Conservation (phyloP, 192 early-diverging fungal species). For the Pilaira anomala region DNA sequence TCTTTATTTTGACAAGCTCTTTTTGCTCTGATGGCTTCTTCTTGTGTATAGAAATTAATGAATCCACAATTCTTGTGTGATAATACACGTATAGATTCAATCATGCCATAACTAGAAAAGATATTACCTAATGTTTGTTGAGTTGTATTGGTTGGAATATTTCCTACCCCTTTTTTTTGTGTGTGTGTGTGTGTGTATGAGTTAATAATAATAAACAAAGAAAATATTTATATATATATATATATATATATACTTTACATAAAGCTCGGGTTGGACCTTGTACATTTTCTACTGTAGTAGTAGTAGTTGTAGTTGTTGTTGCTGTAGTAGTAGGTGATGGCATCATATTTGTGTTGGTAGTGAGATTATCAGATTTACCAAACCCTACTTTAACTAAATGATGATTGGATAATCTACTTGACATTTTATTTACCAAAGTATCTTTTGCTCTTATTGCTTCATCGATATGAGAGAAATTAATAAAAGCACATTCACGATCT, state of each 20-base stretch:
- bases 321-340: no score
- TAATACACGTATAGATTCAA: conserved; percentile 93
- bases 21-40: conserved; percentile 88
- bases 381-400: conserved; percentile 76
- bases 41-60: conserved; percentile 89
- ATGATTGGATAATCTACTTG: conserved; percentile 58
- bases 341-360: no score
- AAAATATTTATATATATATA: not conserved
- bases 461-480: conserved; percentile 84
- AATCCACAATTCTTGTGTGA: conserved; percentile 98
- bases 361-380: conserved; percentile 68
- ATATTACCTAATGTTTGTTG: conserved; percentile 67
- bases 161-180: conserved; percentile 79
- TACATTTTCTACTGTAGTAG: conserved; percentile 7
- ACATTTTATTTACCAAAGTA: conserved; percentile 64
- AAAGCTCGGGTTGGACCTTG: conserved; percentile 66
- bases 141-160: conserved; percentile 78
- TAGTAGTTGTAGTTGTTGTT: no score
- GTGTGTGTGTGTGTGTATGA: no score
- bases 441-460: conserved; percentile 83
- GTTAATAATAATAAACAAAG: not conserved
- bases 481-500: conserved; percentile 95
- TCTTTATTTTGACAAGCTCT: conserved; percentile 86
- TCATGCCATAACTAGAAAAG: conserved; percentile 78
- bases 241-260: conserved; percentile 43